Conservation (phyloP, 139 green algal species). For the Nannochloris sp. region DNA sequence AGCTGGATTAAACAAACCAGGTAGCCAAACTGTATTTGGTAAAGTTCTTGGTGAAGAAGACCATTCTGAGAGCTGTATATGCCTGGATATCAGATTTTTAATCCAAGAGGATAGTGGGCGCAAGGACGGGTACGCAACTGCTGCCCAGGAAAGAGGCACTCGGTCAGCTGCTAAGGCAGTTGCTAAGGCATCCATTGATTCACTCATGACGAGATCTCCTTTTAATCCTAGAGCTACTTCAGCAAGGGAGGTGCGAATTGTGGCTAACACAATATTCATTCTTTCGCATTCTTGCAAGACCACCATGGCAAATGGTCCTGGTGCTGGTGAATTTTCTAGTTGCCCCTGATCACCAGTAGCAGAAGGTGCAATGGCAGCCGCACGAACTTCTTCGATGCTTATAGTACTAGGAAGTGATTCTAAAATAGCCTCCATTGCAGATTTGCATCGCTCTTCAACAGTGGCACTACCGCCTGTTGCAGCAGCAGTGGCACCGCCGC, state of each 20-base stretch:
- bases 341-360: not conserved
- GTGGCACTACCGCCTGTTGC: constrained; percentile 47
- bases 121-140: constrained; percentile 73
- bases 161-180: not conserved
- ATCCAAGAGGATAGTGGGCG: constrained; percentile 62
- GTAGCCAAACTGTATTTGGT: constrained; percentile 3
- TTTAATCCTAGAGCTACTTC: constrained; percentile 90
- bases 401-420: constrained; percentile 73
- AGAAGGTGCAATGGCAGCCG: not conserved
- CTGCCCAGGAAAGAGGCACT: constrained; percentile 57
- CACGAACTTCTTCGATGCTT: constrained; percentile 80
- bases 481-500: not conserved
- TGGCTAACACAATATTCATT: constrained; percentile 77
- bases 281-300: constrained; percentile 79
- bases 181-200: constrained; percentile 56
- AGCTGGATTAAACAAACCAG: constrained; percentile 87
- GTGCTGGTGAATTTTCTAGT: not conserved
- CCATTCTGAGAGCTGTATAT: constrained; percentile 44
- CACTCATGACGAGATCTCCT: constrained; percentile 86
- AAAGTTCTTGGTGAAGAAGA: not conserved
- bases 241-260: constrained; percentile 71
- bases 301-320: constrained; percentile 78
- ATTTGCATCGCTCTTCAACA: constrained; percentile 74
- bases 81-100: constrained; percentile 61
- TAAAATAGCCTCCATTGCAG: constrained; percentile 75